Evolutionary conservation across 257 asterid genomes (phyloP).

Genomic region (Mentha longifolia): DNA sequence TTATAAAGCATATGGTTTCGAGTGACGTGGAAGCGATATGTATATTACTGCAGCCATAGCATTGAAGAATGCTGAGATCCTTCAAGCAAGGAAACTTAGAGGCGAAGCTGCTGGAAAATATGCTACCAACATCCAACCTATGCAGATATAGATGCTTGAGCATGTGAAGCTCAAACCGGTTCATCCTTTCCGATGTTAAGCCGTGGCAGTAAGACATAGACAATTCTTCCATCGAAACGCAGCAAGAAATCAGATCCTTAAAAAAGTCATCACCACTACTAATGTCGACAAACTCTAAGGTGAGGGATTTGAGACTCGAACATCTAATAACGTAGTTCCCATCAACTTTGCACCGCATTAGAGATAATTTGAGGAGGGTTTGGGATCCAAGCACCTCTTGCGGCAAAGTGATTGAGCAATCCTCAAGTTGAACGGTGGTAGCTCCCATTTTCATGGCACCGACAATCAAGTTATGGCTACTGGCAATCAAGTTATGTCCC

Average conservation of each 20-base stretch:
- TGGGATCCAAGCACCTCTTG: background rate
- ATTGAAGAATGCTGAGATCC: background rate
- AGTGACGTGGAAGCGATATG: background rate
- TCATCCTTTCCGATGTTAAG: background rate
- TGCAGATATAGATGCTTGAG: background rate
- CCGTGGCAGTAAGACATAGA: background rate
- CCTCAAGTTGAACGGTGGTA: background rate
- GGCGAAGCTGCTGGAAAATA: background rate
- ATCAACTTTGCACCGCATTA: background rate
- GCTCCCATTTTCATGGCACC: background rate
- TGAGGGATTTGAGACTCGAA: background rate
- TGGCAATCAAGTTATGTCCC: background rate
- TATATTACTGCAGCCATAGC: background rate
- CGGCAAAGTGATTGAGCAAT: background rate
- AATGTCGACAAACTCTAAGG: background rate
- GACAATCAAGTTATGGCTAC: background rate
- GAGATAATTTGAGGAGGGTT: no score
- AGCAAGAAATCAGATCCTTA: background rate
- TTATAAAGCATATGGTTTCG: background rate
- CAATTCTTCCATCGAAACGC: background rate
- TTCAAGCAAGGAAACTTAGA: slow-evolving; percentile 16
- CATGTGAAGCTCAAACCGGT: background rate
- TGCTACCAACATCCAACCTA: background rate
- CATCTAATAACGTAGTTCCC: background rate
- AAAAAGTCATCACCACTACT: background rate